Percentiles rank a stretch among this genome's conserved stretches.
These are phyloP conservation scores for Coemansia sp. DNA, from an alignment of 192 early-diverging fungal genomes.

Conservation along the genomic window DNA sequence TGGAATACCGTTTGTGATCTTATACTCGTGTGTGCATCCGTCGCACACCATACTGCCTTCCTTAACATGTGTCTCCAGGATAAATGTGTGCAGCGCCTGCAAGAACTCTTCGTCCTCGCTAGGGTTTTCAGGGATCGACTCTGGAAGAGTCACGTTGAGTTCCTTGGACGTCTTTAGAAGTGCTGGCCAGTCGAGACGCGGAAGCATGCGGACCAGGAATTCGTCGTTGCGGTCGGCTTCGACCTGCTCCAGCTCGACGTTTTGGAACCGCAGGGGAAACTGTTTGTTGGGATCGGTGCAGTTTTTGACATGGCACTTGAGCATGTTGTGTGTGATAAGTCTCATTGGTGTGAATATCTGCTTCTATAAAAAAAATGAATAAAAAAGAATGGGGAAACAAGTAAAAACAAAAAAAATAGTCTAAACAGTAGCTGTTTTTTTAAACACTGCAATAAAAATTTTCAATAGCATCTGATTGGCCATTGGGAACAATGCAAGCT, in stretches of 20 bases:
- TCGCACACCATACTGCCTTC: slow-evolving; percentile 90
- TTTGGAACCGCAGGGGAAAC: slow-evolving; percentile 87
- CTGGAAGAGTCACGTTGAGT: slow-evolving; percentile 49
- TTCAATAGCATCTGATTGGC: background rate
- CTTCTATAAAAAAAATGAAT: background rate
- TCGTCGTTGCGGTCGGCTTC: slow-evolving; percentile 88
- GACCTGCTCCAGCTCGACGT: slow-evolving; percentile 77
- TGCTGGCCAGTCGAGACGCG: slow-evolving; percentile 78
- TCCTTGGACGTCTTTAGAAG: slow-evolving; percentile 63
- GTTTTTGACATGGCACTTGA: slow-evolving; percentile 96
- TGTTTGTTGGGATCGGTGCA: slow-evolving; percentile 79
- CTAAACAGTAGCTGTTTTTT: background rate
- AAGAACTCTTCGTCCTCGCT: slow-evolving; percentile 57
- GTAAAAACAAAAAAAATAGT: slow-evolving; percentile 12
- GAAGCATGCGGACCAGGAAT: slow-evolving; percentile 80
- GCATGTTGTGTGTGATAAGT: slow-evolving; percentile 98
- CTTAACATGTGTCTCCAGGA: slow-evolving; percentile 87
- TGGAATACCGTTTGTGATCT: slow-evolving; percentile 91
- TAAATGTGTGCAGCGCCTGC: slow-evolving; percentile 68
- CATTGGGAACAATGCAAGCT: background rate
- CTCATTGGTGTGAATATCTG: slow-evolving; percentile 56
- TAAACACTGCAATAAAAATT: too few species aligned
- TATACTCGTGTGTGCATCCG: slow-evolving; percentile 86
- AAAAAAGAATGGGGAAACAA: background rate
- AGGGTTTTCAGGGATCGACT: slow-evolving; percentile 28